Evolutionary conservation across 1,284 basidiomycete genomes (phyloP), one percentile per base, ranked within the genome.

Genomic region (Ustilago crameri): DNA sequence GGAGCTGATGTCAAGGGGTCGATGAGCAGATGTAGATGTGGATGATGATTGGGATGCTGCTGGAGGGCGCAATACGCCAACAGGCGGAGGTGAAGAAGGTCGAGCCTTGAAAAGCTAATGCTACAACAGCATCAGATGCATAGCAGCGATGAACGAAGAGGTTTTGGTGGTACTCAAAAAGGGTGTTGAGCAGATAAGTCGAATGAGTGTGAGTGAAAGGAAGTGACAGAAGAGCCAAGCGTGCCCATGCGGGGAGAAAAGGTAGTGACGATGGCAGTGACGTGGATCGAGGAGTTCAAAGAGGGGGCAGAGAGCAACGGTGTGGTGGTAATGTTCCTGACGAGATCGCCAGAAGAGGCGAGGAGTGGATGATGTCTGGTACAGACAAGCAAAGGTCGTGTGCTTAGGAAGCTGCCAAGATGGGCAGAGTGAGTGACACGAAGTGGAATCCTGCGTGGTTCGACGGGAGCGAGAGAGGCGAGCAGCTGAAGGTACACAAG

Each of bases 31-130:
- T 26, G 22, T 17, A 32, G 38, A 27, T 53, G 51, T 17, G 27
- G 40, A 15, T 9, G 43, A 27, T 22, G n/a, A 38, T 41, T 30
- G 12, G 32, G 51, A 38, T 20, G 26, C 9, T 37, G 56, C 2
- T 12, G 32, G 46, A 48, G 34, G 30, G 8, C 18, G 15, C 17
- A 3, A 23, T 20, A 27, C 10, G 32, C 15, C 7, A 41, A 32
- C 34, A 7, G 22, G 40, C 9, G 20, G 17, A 44, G 40, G 20
- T 26, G 14, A 45, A 42, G 42, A 34, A 37, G 34, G 30, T 23
- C 45, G 30, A 49, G 63, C 63, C 50, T 49, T 56, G 49, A 47
- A 60, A 66, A 56, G 56, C 45, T 14, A 34, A 60, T 48, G 63
- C 63, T 66, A 66, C 30, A 46, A 56, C 18, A 41, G 22, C 40